A percentile compares a stretch with the other conserved stretches of the same genome.
phyloP scores from a whole-genome alignment of 2,329 filamentous ascomycete species.

The Botrytis sinoallii region DNA sequence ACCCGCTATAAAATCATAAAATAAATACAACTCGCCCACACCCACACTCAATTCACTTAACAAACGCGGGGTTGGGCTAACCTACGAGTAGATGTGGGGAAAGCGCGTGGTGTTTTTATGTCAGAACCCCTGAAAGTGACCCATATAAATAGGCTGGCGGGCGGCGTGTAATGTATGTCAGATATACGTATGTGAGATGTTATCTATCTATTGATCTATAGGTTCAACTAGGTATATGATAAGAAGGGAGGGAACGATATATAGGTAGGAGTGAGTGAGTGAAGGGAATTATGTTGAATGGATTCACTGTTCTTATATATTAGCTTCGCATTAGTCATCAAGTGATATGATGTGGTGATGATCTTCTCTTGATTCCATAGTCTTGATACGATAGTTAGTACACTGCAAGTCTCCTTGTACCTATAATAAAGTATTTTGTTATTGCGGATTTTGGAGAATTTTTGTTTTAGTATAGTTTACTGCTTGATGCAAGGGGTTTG shows the following conservation, averaged over 20 bases:
- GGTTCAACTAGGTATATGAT: not conserved
- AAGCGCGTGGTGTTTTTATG: not conserved
- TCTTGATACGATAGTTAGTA: no score
- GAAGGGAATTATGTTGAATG: no score
- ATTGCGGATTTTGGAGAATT: not conserved
- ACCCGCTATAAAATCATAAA: no score
- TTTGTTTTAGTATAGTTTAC: not conserved
- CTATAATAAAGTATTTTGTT: not conserved
- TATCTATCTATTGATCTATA: not conserved
- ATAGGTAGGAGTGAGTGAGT: not conserved
- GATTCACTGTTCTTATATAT: no score
- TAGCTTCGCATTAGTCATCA: no score
- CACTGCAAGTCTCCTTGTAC: no score
- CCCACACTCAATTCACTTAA: no score
- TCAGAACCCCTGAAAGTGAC: not conserved
- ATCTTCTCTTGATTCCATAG: no score
- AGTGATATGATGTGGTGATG: no score
- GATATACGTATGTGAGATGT: not conserved
- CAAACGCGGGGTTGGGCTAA: no score
- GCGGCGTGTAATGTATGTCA: not conserved
- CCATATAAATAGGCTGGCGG: not conserved
- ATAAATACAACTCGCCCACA: no score
- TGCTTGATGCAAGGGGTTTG: not conserved
- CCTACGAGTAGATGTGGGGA: not conserved
- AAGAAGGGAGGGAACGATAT: not conserved